Conservation (phyloP, 2,329 filamentous ascomycete genomes). For the Calonectria crousiana region DNA sequence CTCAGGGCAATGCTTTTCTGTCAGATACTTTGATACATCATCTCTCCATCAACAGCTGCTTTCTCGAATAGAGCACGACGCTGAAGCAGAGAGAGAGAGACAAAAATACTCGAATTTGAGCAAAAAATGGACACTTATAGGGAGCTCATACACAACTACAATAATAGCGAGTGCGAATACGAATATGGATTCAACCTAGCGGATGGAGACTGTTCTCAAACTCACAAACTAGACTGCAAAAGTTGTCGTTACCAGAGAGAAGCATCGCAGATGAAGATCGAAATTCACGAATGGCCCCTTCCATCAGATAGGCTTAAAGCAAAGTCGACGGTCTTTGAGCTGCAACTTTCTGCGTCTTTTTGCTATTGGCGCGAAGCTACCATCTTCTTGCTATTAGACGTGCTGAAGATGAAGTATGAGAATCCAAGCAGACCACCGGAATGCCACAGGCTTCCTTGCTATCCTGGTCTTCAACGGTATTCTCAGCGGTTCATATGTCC, state of each 20-base stretch:
- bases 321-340: constrained; percentile 66
- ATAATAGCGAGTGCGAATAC: constrained; percentile 50
- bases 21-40: neutral
- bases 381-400: constrained; percentile 52
- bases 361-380: constrained; percentile 63
- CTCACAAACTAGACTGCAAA: constrained; percentile 15
- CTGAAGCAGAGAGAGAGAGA: neutral
- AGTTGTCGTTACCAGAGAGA: constrained; percentile 42
- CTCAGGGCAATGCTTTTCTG: neutral
- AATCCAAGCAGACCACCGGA: neutral
- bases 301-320: constrained; percentile 49
- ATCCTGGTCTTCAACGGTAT: fast-evolving
- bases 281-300: constrained; percentile 69
- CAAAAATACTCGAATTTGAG: neutral
- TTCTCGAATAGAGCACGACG: neutral
- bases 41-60: constrained; percentile 31
- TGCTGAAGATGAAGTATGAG: constrained; percentile 46
- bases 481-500: neutral
- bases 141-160: constrained; percentile 23
- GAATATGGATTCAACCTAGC: neutral
- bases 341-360: constrained; percentile 56
- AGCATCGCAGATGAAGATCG: constrained; percentile 53
- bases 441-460: neutral
- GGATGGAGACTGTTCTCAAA: neutral
- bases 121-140: neutral